Conservation (phyloP, 192 early-diverging fungal genomes). For the Rhizophagus sp. region DNA sequence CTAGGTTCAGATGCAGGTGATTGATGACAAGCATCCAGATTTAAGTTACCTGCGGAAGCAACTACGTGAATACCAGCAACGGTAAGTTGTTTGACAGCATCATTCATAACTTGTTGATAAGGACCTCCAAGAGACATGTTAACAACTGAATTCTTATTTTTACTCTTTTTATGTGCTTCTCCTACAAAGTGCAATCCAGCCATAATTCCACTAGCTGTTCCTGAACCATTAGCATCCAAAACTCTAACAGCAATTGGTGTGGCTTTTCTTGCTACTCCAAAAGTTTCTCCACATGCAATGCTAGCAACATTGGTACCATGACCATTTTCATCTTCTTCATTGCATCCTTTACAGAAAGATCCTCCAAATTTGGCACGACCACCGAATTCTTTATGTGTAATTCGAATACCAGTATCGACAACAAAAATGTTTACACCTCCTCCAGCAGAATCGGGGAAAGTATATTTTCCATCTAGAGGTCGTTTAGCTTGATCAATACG, state of each 20-base stretch:
- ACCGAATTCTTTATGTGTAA: constrained; percentile 86
- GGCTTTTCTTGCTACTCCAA: constrained; percentile 63
- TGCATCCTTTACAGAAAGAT: constrained; percentile 71
- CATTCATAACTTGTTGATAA: constrained; percentile 47
- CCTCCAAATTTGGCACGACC: constrained; percentile 86
- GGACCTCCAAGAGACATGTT: constrained; percentile 48
- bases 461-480: constrained; percentile 55
- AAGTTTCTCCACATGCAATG: constrained; percentile 45
- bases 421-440: constrained; percentile 39
- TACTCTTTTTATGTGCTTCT: not conserved
- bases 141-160: constrained; percentile 3
- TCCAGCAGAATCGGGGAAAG: constrained; percentile 57
- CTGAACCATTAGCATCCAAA: constrained; percentile 51
- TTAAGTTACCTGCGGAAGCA: constrained; percentile 74
- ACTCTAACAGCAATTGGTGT: constrained; percentile 62
- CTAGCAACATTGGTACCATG: constrained; percentile 55
- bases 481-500: constrained; percentile 18
- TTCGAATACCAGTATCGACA: constrained; percentile 77
- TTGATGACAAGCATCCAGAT: constrained; percentile 62
- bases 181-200: constrained; percentile 68
- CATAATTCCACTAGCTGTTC: constrained; percentile 44
- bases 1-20: constrained; percentile 48
- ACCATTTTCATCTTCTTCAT: constrained; percentile 30
- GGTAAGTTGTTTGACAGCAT: constrained; percentile 50
- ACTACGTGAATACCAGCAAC: constrained; percentile 66